A percentile compares a stretch with the other conserved stretches of the same genome.
Conservation (phyloP, 257 asterid species). For the Solanum peruvianum region DNA sequence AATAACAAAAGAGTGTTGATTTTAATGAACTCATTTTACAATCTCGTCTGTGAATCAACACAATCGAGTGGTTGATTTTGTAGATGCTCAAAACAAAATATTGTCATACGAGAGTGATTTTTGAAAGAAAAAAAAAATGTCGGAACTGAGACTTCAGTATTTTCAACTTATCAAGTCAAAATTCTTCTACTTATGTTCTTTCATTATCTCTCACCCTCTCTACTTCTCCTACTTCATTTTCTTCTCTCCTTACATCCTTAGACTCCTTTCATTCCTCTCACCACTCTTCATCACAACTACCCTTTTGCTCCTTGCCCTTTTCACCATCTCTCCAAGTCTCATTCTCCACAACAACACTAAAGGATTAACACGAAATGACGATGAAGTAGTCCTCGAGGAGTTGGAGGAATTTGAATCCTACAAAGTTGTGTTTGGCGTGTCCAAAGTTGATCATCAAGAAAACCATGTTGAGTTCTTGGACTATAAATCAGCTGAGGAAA, state of each 20-base stretch:
- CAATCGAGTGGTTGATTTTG: not conserved
- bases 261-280: constrained; percentile 45
- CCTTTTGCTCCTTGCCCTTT: constrained; percentile 38
- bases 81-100: not conserved
- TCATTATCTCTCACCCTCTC: constrained; percentile 50
- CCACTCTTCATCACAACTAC: constrained; percentile 64
- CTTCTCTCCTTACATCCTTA: constrained; percentile 53
- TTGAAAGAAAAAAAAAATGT: constrained; percentile 27
- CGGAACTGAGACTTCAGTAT: constrained; percentile 21
- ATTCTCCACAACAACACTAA: not conserved
- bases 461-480: constrained; percentile 2
- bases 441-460: not conserved
- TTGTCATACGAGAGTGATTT: not conserved
- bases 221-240: constrained; percentile 42
- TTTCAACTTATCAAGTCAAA: constrained; percentile 27
- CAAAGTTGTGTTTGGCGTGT: constrained; percentile 27
- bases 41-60: not conserved
- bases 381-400: not conserved
- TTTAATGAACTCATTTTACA: not conserved
- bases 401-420: constrained; percentile 41
- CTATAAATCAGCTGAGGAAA: not conserved
- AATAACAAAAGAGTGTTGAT: not conserved
- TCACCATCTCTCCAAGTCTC: constrained; percentile 14
- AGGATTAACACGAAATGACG: not conserved
- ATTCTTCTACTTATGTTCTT: constrained; percentile 17